These are phyloP conservation scores for Rhizopus arrhizus DNA, from an alignment of 371 early-diverging fungal genomes.

Conservation along the genomic window DNA sequence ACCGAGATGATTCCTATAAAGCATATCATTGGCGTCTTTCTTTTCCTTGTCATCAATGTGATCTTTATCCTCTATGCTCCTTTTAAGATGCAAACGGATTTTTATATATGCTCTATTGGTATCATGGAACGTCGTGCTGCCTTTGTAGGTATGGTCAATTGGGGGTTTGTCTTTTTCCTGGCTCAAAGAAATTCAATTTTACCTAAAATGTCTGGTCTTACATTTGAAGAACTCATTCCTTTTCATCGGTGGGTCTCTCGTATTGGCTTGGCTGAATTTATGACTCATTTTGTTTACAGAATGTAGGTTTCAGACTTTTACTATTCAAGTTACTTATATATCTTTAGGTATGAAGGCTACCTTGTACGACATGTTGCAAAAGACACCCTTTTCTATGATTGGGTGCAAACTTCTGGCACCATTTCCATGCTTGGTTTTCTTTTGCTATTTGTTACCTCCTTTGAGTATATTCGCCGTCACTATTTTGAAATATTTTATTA, in stretches of 20 bases:
- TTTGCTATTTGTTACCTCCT: slow-evolving; percentile 41
- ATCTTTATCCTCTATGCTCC: slow-evolving; percentile 39
- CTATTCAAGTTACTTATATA: too few species aligned
- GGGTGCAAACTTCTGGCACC: slow-evolving; percentile 45
- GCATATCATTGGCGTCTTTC: slow-evolving; percentile 37
- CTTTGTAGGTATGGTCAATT: slow-evolving; percentile 48
- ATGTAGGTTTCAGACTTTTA: slow-evolving; percentile 33
- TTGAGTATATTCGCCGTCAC: slow-evolving; percentile 46
- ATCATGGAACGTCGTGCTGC: slow-evolving; percentile 51
- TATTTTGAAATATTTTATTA: slow-evolving; percentile 51
- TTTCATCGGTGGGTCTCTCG: slow-evolving; percentile 54
- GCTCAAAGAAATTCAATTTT: slow-evolving; percentile 48
- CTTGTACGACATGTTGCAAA: slow-evolving; percentile 3
- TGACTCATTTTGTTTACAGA: slow-evolving; percentile 49
- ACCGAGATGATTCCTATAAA: slow-evolving; percentile 45
- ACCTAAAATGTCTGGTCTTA: slow-evolving; percentile 45
- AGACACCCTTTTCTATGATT: slow-evolving; percentile 36
- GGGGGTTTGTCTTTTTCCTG: slow-evolving; percentile 49
- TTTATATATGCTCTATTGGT: slow-evolving; percentile 25
- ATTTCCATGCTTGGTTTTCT: slow-evolving; percentile 45
- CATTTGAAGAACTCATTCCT: slow-evolving; percentile 48
- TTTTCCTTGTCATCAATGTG: slow-evolving; percentile 38
- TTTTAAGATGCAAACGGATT: slow-evolving; percentile 17
- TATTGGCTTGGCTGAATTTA: slow-evolving; percentile 42
- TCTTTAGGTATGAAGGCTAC: neutral